Evolutionary conservation across 768 basidiomycete species (phyloP).

Genomic region (Filobasidium wieringae): DNA sequence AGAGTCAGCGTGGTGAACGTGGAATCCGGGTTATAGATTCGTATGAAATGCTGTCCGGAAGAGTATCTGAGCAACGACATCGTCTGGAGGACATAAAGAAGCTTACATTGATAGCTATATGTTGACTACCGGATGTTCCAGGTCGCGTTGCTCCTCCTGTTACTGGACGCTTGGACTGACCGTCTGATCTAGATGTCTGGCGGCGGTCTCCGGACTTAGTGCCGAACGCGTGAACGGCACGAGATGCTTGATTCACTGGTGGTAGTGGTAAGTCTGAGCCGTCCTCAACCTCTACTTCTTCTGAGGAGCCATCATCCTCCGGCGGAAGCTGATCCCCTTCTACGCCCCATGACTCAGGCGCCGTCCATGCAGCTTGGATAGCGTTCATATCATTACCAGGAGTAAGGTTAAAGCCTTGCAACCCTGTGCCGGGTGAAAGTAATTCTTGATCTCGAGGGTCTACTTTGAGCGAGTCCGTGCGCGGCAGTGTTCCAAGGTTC

Average conservation of each 20-base stretch:
- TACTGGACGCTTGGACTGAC: background rate
- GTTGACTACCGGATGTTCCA: constrained; percentile 25
- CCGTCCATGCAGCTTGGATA: constrained; percentile 41
- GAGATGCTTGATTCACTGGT: background rate
- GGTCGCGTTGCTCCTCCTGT: constrained; percentile 21
- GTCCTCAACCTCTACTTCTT: constrained; percentile 15
- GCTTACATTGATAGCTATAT: constrained; percentile 6
- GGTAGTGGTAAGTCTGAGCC: background rate
- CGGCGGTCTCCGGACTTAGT: background rate
- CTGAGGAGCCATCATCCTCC: constrained; percentile 26
- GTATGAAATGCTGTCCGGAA: constrained; percentile 47
- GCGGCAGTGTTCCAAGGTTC: background rate
- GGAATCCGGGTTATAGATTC: constrained; percentile 64
- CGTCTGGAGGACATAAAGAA: background rate
- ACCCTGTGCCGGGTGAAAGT: constrained; percentile 2
- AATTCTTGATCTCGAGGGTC: background rate
- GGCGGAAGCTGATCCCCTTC: constrained; percentile 32
- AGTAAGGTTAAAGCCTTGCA: constrained; percentile 4
- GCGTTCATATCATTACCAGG: constrained; percentile 40
- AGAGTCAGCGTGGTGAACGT: constrained; percentile 61
- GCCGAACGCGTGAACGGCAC: background rate
- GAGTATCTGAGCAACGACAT: background rate
- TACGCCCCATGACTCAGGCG: constrained; percentile 46
- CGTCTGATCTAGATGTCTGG: background rate
- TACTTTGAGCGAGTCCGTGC: background rate